A percentile compares a stretch with the other conserved stretches of the same genome.
phyloP scores from a whole-genome alignment of 2,329 filamentous ascomycete genomes.

The Sporothrix brunneoviolacea region DNA sequence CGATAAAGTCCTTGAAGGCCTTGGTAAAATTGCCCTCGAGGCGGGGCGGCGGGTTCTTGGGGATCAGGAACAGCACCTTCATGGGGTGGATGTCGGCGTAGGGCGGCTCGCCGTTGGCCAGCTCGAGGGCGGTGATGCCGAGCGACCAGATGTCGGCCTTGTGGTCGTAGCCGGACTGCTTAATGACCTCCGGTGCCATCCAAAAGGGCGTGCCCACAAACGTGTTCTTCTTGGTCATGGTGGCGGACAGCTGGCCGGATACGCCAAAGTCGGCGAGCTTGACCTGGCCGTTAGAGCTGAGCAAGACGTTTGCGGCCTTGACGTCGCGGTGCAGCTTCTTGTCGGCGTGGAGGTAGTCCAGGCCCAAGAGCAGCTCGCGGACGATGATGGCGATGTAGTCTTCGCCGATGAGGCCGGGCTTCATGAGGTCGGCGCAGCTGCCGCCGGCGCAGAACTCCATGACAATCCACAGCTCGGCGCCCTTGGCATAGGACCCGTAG shows the following conservation, averaged over 20 bases:
- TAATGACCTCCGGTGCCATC: constrained; percentile 99
- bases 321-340: constrained; percentile 96
- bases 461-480: constrained; percentile 96
- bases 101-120: constrained; percentile 86
- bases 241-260: constrained; percentile 89
- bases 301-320: constrained; percentile 91
- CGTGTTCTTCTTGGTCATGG: constrained; percentile 99
- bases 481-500: constrained; percentile 93
- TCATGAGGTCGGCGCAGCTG: constrained; percentile 93
- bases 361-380: constrained; percentile 76
- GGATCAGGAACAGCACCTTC: constrained; percentile 95
- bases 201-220: constrained; percentile 98
- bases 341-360: constrained; percentile 90
- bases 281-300: constrained; percentile 86
- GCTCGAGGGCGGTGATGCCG: constrained; percentile 86
- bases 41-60: constrained; percentile 82
- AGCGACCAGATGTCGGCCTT: constrained; percentile 98
- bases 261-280: constrained; percentile 97
- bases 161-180: constrained; percentile 95
- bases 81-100: constrained; percentile 97
- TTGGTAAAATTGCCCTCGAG: constrained; percentile 77
- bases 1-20: constrained; percentile 77
- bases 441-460: constrained; percentile 99
- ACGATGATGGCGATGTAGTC: constrained; percentile 97
- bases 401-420: constrained; percentile 83